phyloP scores from a whole-genome alignment of 2,329 filamentous ascomycete species.

The Beauveria brongniartii region DNA sequence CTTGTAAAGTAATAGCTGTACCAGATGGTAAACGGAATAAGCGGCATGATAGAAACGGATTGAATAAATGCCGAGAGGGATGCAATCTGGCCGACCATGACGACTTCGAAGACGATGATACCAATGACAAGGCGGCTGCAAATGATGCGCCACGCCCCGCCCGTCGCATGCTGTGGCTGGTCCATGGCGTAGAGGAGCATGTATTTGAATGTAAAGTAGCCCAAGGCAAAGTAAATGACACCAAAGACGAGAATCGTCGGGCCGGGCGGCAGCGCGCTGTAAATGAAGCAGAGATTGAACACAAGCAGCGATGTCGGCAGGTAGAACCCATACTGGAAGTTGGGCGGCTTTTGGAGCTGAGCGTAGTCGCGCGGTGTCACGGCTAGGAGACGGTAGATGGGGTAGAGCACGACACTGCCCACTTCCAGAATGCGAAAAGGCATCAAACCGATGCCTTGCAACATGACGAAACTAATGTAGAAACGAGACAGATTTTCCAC shows the following conservation, averaged over 20 bases:
- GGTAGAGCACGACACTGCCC: constrained; percentile 76
- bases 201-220: constrained; percentile 91
- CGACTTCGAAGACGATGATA: constrained; percentile 79
- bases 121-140: constrained; percentile 86
- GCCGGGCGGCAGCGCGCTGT: constrained; percentile 75
- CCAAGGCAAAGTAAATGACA: constrained; percentile 72
- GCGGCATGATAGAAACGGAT: constrained; percentile 64
- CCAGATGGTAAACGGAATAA: constrained; percentile 77
- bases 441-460: constrained; percentile 89
- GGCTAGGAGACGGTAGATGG: constrained; percentile 67
- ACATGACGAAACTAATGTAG: constrained; percentile 88
- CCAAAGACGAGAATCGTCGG: constrained; percentile 78
- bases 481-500: constrained; percentile 71
- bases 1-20: constrained; percentile 74
- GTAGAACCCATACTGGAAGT: constrained; percentile 95
- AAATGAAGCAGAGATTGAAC: constrained; percentile 92
- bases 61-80: constrained; percentile 64
- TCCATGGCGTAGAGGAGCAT: constrained; percentile 98
- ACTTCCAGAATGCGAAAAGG: constrained; percentile 88
- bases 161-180: constrained; percentile 87
- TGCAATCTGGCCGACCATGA: constrained; percentile 81
- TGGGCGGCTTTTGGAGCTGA: constrained; percentile 70
- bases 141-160: constrained; percentile 92
- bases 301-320: constrained; percentile 86
- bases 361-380: constrained; percentile 86